A percentile compares a stretch with the other conserved stretches of the same genome.
Conservation (phyloP, 164 flowering plant genomes). For the Vitis riparia region DNA sequence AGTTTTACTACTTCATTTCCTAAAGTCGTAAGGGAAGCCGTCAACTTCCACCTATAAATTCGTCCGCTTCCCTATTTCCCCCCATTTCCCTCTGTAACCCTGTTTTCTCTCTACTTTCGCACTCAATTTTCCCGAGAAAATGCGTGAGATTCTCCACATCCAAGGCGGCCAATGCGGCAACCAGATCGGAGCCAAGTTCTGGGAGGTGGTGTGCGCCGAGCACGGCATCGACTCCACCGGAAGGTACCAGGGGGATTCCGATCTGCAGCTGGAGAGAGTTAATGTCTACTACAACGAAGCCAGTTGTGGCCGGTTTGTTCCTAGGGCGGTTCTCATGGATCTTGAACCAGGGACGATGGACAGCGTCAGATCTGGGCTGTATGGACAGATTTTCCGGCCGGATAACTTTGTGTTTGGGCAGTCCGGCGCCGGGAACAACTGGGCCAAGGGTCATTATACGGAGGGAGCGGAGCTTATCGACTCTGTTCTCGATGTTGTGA, state of each 20-base stretch:
- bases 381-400: constrained; percentile 36
- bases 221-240: constrained; percentile 39
- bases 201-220: no score
- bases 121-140: constrained; percentile 9
- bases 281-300: constrained; percentile 50
- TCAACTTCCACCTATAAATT: no score
- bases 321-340: constrained; percentile 43
- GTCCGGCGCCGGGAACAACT: background rate
- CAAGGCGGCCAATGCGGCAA: constrained; percentile 44
- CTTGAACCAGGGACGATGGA: constrained; percentile 48
- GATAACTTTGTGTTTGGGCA: constrained; percentile 39
- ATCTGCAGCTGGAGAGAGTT: constrained; percentile 38
- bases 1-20: no score
- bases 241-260: constrained; percentile 32
- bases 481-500: constrained; percentile 33
- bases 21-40: no score
- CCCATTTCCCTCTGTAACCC: background rate
- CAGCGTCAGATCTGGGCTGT: constrained; percentile 37
- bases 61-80: background rate
- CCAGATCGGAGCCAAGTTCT: constrained; percentile 33
- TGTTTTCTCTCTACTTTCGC: background rate
- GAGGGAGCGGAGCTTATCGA: constrained; percentile 33
- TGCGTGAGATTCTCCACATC: constrained; percentile 47
- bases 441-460: constrained; percentile 17
- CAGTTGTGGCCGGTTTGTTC: constrained; percentile 39